Percentiles rank a stretch among this genome's conserved stretches.
Evolutionary conservation across 352 stramenopile genomes (phyloP).

Genomic region (Phytophthora pistaciae): DNA sequence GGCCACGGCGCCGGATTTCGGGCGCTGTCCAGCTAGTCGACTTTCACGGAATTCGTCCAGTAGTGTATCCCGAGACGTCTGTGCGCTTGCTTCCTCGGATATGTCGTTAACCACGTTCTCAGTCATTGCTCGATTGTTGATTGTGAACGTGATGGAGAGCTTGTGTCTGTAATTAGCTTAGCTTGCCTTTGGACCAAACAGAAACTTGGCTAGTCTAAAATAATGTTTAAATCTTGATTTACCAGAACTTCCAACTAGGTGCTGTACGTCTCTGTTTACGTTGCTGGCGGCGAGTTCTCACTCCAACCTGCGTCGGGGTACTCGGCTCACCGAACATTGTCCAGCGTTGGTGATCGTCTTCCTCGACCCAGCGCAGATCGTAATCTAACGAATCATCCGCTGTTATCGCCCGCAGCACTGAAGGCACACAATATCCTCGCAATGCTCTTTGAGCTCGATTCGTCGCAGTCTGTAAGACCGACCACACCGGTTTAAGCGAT

Average conservation of each 20-base stretch:
- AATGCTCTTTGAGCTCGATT: constrained; percentile 13
- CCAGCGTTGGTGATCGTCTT: constrained; percentile 19
- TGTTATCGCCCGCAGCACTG: neutral
- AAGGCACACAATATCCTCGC: constrained; percentile 9
- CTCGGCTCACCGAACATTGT: constrained; percentile 40
- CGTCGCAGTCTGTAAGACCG: constrained; percentile 8
- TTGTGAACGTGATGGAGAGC: neutral
- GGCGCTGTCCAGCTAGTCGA: neutral
- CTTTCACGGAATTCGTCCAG: constrained; percentile 32
- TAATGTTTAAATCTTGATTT: neutral
- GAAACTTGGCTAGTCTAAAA: neutral
- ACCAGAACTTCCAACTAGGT: constrained; percentile 24
- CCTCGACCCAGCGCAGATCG: constrained; percentile 28
- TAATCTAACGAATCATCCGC: constrained; percentile 22
- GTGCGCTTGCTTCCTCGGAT: neutral
- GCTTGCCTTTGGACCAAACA: neutral
- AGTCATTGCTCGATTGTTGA: neutral
- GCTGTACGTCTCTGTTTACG: neutral
- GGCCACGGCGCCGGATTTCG: neutral
- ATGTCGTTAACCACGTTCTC: neutral
- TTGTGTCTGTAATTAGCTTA: no score
- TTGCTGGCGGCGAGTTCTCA: constrained; percentile 9
- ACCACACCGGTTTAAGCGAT: constrained; percentile 7
- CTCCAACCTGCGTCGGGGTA: neutral
- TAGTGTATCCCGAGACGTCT: constrained; percentile 15